Evolutionary conservation across 257 asterid genomes (phyloP).

Genomic region (Nicotiana noctiflora): DNA sequence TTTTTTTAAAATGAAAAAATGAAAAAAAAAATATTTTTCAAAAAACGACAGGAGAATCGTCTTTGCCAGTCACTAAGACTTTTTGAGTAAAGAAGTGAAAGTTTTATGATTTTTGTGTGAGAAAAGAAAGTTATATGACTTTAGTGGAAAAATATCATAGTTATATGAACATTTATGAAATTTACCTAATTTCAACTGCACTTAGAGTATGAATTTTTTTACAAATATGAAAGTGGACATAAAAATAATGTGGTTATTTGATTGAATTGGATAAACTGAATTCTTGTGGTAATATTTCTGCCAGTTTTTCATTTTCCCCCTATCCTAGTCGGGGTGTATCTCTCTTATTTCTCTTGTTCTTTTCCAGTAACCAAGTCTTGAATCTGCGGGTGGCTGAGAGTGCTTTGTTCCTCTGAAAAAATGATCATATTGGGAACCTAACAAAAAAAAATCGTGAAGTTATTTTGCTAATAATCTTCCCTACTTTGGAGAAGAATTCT

Average conservation of each 20-base stretch:
- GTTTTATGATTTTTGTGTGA: too few relatives aligned
- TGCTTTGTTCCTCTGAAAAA: constrained; percentile 64
- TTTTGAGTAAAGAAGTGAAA: too few relatives aligned
- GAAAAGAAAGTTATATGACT: too few relatives aligned
- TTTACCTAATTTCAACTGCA: too few relatives aligned
- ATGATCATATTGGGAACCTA: constrained; percentile 46
- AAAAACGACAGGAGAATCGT: too few relatives aligned
- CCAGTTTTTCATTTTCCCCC: not conserved
- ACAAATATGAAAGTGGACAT: not conserved
- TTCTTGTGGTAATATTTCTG: not conserved
- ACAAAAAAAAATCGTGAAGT: constrained; percentile 27
- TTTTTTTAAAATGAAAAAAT: too few relatives aligned
- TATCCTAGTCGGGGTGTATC: not conserved
- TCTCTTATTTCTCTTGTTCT: not conserved
- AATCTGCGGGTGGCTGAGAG: constrained; percentile 63
- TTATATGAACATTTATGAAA: too few relatives aligned
- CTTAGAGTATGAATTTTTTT: not conserved
- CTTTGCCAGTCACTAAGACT: too few relatives aligned
- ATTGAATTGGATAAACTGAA: not conserved
- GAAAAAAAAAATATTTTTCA: too few relatives aligned
- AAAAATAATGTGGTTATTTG: not conserved
- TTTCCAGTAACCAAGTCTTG: not conserved
- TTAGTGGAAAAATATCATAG: too few relatives aligned
- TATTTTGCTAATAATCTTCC: too few relatives aligned
- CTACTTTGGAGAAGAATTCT: too few relatives aligned